Evolutionary conservation across 225 moss, liverwort and hornwort genomes (phyloP), one percentile per base, ranked within the genome.

Genomic region (Lunularia cruciata): DNA sequence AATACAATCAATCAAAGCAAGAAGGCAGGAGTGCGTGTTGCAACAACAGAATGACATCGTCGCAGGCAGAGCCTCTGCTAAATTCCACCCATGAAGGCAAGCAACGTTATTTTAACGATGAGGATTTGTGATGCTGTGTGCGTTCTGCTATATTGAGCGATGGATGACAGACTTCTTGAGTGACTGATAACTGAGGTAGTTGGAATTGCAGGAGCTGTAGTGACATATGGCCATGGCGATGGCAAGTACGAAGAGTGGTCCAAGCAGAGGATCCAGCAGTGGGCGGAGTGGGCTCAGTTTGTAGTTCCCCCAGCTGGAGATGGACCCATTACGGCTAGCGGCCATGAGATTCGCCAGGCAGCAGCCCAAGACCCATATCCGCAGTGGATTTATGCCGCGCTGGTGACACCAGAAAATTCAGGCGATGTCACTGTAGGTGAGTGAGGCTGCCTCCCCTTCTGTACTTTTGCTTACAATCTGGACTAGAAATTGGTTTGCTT

Each of bases 311-410:
- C 81, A 28, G 77, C 71, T 26, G 13, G 60, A 20, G 70, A 76
- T 49, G 81, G 81, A 27, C 81, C 81, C 6, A 73, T 82, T 19
- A 57, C 70, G 2, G 72, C 69, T 40, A 54, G 55, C 28, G 71
- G 70, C 13, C 35, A 65, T 3, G 92, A 96, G 79, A 89, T 96
- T 62, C 86, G 96, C 2, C 70, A 77, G 33, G 96, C 90, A 6
- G 90, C 90, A 30, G 75, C 86, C 12, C 76, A 90, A 30, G 89
- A 92, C 59, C 90, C 87, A 4, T 96, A 96, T 65, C 96, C 90
- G 10, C 85, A 86, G 16, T 96, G 90, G 90, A 90, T 96, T 73
- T 96, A 92, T 75, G 90, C 90, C 46, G 88, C 95, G 34, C 87
- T 92, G 47, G 77, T 96, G 37, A 82, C 79, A 47, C 87, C 88